A percentile compares a stretch with the other conserved stretches of the same genome.
Evolutionary conservation across 1,284 basidiomycete species (phyloP).

Genomic region (Cerrena zonata): DNA sequence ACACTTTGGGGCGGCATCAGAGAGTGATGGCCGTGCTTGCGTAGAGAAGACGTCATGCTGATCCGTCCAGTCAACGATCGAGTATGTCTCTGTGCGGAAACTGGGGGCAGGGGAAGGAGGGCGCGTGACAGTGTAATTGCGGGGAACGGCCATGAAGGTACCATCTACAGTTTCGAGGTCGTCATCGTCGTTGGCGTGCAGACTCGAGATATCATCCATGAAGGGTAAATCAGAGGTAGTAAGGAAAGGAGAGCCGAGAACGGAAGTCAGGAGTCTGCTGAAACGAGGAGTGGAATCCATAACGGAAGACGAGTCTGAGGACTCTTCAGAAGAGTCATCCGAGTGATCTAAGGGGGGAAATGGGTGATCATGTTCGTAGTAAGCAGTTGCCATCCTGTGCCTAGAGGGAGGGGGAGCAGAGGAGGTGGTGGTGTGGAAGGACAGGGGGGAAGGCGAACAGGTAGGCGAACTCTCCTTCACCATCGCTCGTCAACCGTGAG

Average conservation of each 20-base stretch:
- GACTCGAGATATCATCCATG: slow-evolving; percentile 13
- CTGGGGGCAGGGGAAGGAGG: slow-evolving; percentile 42
- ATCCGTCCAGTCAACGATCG: slow-evolving; percentile 26
- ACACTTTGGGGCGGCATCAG: slow-evolving; percentile 12
- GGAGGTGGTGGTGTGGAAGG: slow-evolving; percentile 1
- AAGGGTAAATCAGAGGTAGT: slow-evolving; percentile 28
- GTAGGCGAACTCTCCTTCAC: not conserved
- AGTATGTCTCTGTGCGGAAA: slow-evolving; percentile 29
- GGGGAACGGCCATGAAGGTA: slow-evolving; percentile 34
- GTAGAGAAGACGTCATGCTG: slow-evolving; percentile 33
- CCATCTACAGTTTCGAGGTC: slow-evolving; percentile 43
- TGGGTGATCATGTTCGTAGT: not conserved
- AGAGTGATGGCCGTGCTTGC: slow-evolving; percentile 23
- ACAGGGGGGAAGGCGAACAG: not conserved
- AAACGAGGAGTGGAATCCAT: slow-evolving; percentile 23
- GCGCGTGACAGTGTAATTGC: slow-evolving; percentile 39
- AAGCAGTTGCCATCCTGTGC: not conserved
- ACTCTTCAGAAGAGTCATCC: slow-evolving; percentile 3
- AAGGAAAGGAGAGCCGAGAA: slow-evolving; percentile 30
- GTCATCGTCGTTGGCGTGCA: slow-evolving; percentile 10
- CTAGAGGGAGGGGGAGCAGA: not conserved
- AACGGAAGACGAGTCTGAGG: not conserved
- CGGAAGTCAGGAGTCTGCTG: slow-evolving; percentile 25
- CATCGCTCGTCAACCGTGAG: not conserved
- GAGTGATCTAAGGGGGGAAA: not conserved